phyloP scores from a whole-genome alignment of 306 rosid species.

The Echinosophora koreensis region DNA sequence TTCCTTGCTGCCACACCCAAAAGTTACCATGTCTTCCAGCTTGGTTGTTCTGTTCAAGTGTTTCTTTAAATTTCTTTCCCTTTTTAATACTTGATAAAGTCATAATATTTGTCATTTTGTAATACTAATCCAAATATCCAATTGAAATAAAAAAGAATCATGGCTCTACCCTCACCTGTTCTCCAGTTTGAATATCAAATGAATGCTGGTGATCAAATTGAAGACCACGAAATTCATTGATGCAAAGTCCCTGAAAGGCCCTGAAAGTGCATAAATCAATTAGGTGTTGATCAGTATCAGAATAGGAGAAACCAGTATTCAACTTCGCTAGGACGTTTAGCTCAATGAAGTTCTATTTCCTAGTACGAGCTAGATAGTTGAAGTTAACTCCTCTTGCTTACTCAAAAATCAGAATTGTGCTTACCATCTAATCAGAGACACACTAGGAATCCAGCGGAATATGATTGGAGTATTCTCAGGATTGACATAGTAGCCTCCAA shows the following conservation, averaged over 20 bases:
- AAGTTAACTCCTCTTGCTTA: constrained; percentile 34
- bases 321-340: constrained; percentile 19
- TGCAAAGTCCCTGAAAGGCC: constrained; percentile 96
- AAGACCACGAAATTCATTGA: constrained; percentile 88
- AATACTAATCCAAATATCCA: not conserved
- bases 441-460: constrained; percentile 95
- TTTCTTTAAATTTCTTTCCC: not conserved
- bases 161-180: constrained; percentile 69
- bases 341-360: constrained; percentile 21
- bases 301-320: constrained; percentile 30
- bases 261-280: constrained; percentile 63
- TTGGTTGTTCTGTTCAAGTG: not conserved
- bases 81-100: not conserved
- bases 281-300: constrained; percentile 30
- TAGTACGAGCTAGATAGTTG: constrained; percentile 8
- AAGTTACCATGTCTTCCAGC: constrained; percentile 21
- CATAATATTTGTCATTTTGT: constrained; percentile 12
- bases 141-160: constrained; percentile 32
- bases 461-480: constrained; percentile 87
- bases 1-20: constrained; percentile 9
- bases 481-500: constrained; percentile 94
- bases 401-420: constrained; percentile 39
- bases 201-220: constrained; percentile 87
- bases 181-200: constrained; percentile 86
- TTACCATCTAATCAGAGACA: constrained; percentile 93